A percentile compares a stretch with the other conserved stretches of the same genome.
phyloP scores from a whole-genome alignment of 2,329 filamentous ascomycete species.

The Stagonosporopsis cucurbitacearum region DNA sequence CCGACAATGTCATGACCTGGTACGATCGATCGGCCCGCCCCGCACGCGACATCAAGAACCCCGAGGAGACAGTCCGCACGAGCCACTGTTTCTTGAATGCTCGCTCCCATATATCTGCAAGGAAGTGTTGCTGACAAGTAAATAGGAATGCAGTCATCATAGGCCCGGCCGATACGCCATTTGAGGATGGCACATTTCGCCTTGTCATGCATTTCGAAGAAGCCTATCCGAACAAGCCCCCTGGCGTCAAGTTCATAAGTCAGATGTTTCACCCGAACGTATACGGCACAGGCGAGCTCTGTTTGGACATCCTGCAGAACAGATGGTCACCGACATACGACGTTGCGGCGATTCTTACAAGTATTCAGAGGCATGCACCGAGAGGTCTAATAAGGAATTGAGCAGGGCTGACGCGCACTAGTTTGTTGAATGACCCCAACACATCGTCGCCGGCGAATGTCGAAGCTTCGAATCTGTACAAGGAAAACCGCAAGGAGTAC shows the following conservation, averaged over 20 bases:
- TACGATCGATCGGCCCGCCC: constrained; percentile 53
- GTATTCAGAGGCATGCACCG: constrained; percentile 82
- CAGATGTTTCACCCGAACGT: constrained; percentile 99
- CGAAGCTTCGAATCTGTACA: constrained; percentile 97
- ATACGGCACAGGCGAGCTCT: constrained; percentile 95
- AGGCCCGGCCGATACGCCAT: constrained; percentile 93
- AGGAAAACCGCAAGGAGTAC: constrained; percentile 97
- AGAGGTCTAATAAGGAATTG: not conserved
- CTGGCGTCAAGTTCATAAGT: constrained; percentile 97
- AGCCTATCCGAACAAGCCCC: constrained; percentile 98
- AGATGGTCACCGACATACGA: constrained; percentile 99
- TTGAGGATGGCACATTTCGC: constrained; percentile 96
- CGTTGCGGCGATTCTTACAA: constrained; percentile 94
- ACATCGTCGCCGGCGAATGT: constrained; percentile 98
- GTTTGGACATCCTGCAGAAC: constrained; percentile 96
- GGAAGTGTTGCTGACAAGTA: constrained; percentile 33
- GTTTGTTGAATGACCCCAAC: constrained; percentile 95
- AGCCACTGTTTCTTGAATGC: not conserved
- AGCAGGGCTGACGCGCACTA: constrained; percentile 50
- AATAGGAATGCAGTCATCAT: constrained; percentile 97
- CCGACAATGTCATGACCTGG: constrained; percentile 98
- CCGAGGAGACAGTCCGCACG: not conserved
- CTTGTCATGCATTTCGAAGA: constrained; percentile 99
- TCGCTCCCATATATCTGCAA: too few species aligned
- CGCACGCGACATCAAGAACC: constrained; percentile 36